phyloP scores from a whole-genome alignment of 2,329 filamentous ascomycete genomes.

The Hysterium pulicare region DNA sequence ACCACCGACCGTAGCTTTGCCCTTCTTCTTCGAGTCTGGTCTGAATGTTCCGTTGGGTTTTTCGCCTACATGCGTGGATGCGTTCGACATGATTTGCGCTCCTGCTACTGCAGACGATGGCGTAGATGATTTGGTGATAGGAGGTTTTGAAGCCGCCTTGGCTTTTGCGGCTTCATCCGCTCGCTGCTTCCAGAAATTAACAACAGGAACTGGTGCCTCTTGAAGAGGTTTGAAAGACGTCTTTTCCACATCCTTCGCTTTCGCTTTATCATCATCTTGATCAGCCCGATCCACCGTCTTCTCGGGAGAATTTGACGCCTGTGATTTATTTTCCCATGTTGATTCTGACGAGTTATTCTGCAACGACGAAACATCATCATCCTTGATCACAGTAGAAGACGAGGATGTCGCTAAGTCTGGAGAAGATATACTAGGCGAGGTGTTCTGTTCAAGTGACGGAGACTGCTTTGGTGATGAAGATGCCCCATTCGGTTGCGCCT shows the following conservation, averaged over 20 bases:
- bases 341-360: conserved; percentile 62
- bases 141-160: conserved; percentile 40
- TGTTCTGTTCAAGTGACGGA: conserved; percentile 9
- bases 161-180: conserved; percentile 59
- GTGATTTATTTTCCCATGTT: conserved; percentile 64
- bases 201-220: conserved; percentile 75
- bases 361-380: conserved; percentile 59
- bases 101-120: conserved; percentile 16
- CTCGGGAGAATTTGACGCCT: conserved; percentile 62
- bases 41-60: conserved; percentile 6
- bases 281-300: conserved; percentile 53
- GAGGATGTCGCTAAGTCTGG: conserved; percentile 55
- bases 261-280: conserved; percentile 55
- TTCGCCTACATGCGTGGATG: no score
- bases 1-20: conserved; percentile 7
- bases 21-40: conserved; percentile 20
- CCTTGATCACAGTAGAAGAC: conserved; percentile 53
- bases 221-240: conserved; percentile 60
- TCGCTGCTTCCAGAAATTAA: conserved; percentile 86
- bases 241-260: conserved; percentile 45
- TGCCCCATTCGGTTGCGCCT: conserved; percentile 15
- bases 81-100: conserved; percentile 9
- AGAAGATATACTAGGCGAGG: conserved; percentile 41
- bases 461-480: conserved; percentile 19
- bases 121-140: conserved; percentile 6